Evolutionary conservation across 768 basidiomycete species (phyloP), one percentile per base, ranked within the genome.

Genomic region (Pleurotus tuber-regium): DNA sequence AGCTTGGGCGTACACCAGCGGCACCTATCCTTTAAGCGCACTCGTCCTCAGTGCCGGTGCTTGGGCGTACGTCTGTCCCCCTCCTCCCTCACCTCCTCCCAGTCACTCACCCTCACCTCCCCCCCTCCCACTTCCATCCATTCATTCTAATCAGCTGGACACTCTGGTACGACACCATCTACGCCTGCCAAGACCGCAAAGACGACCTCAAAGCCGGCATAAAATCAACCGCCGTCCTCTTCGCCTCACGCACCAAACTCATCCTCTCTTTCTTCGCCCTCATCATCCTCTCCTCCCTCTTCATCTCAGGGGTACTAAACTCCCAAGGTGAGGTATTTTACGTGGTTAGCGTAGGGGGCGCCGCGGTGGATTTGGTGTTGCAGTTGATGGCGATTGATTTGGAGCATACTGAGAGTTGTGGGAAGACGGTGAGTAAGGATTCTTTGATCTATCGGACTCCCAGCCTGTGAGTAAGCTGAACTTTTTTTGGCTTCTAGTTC

Each of bases 201-300:
- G 84, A 84, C 66, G 83, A 86, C 57, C 63, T 77, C 19, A 65
- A 71, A 38, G 82, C 75, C 12, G 80, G 79, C 30, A 78, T 86
- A 43, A 81, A 82, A 62, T 83, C 82, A 1, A 84, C 81, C 40
- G 82, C 83, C 0, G 64, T 84, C 11, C 71, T 83, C n/a, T 84
- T 84, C 61, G 79, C 76, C 16, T 59, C 63, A 11, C 60, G 66
- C 25, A 70, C 78, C 21, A 66, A 70, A 29, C 66, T 69, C 2
- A 68, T 83, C 48, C 69, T 84, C 12, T 58, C 71, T 10, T 52
- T 65, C 19, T 78, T 84, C 54, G 66, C 61, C 0, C 38, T 50
- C 8, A 12, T 59, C 1, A 58, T 70, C 19, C 46, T 69, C 19
- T 36, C 44, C 16, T 56, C 59, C 14, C 51, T 73, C 8, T 40